phyloP scores from a whole-genome alignment of 352 stramenopile species.

The Globisporangium paddicum region DNA sequence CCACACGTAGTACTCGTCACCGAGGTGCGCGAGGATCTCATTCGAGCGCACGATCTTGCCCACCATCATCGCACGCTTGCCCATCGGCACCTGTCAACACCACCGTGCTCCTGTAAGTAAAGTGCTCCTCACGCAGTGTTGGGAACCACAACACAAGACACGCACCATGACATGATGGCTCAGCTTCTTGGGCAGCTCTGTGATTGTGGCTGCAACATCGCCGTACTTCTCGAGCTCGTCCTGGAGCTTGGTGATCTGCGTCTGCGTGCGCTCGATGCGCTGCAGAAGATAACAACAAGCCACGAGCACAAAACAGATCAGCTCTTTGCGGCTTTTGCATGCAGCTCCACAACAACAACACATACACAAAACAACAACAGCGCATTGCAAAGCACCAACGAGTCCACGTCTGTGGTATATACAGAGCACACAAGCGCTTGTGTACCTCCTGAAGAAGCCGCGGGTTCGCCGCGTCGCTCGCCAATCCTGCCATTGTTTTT shows the following conservation, averaged over 20 bases:
- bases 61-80: constrained; percentile 79
- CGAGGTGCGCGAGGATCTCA: constrained; percentile 76
- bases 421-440: neutral
- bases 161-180: constrained; percentile 72
- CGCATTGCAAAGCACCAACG: too few relatives aligned
- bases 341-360: neutral
- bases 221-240: constrained; percentile 51
- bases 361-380: too few relatives aligned
- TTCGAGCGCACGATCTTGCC: constrained; percentile 84
- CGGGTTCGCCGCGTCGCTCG: constrained; percentile 42
- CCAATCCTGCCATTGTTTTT: constrained; percentile 15
- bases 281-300: constrained; percentile 14
- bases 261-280: constrained; percentile 50
- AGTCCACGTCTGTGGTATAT: too few relatives aligned
- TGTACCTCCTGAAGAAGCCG: constrained; percentile 57
- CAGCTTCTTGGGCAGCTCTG: constrained; percentile 76
- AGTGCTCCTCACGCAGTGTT: neutral
- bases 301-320: neutral
- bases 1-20: constrained; percentile 81
- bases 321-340: neutral
- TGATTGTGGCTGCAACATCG: constrained; percentile 42
- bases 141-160: neutral
- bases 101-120: neutral
- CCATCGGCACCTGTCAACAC: constrained; percentile 48
- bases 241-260: constrained; percentile 49